Percentiles rank a stretch among this genome's conserved stretches.
Conservation (phyloP, 495 filamentous ascomycete species). For the Penicillium paxilli region DNA sequence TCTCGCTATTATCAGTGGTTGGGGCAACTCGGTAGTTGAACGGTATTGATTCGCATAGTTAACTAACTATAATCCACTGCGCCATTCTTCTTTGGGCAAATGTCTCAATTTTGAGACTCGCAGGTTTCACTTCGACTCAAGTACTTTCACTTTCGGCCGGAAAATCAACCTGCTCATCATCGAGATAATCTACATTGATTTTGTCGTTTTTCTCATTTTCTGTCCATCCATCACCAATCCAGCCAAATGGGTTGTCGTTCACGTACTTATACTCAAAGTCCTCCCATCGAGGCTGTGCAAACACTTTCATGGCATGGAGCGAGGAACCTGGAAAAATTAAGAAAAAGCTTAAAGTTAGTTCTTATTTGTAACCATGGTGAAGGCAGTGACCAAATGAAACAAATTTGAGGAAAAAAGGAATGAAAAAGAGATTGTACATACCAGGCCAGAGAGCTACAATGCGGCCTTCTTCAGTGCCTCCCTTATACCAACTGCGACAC, state of each 20-base stretch:
- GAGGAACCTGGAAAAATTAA: conserved; percentile 39
- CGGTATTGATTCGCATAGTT: too few species aligned
- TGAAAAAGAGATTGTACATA: conserved; percentile 9
- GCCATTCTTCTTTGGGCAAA: too few species aligned
- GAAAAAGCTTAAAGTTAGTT: too few species aligned
- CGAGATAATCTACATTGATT: conserved; percentile 40
- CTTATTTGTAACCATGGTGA: too few species aligned
- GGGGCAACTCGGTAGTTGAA: too few species aligned
- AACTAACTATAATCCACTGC: too few species aligned
- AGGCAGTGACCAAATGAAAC: background rate
- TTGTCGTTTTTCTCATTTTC: conserved; percentile 34
- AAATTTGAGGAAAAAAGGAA: background rate
- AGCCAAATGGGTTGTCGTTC: conserved; percentile 34
- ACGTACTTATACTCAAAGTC: conserved; percentile 43
- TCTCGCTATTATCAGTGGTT: too few species aligned
- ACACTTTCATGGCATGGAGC: conserved; percentile 38
- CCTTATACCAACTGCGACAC: conserved; percentile 59
- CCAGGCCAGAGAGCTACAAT: conserved; percentile 46
- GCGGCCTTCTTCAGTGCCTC: conserved; percentile 33
- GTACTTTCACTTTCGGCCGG: conserved; percentile 18
- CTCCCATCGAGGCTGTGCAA: conserved; percentile 41
- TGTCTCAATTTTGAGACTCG: background rate
- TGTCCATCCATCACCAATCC: conserved; percentile 47
- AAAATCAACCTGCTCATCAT: conserved; percentile 42
- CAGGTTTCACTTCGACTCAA: background rate